A percentile compares a stretch with the other conserved stretches of the same genome.
phyloP scores from a whole-genome alignment of 306 rosid genomes.

The Lathyrus sativus region DNA sequence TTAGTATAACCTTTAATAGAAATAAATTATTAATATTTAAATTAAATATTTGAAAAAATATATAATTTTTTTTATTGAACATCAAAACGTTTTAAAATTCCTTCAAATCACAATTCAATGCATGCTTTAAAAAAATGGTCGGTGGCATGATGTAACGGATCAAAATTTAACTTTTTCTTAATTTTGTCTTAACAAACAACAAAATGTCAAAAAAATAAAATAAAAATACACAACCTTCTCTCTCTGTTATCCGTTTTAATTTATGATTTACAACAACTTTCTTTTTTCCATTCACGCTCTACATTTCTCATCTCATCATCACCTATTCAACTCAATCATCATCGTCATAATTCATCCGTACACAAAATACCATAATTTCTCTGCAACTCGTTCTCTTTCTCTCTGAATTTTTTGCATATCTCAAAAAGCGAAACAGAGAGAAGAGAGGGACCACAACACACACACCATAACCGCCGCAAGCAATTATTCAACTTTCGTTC shows the following conservation, averaged over 20 bases:
- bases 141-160: background rate
- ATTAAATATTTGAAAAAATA: no score
- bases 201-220: background rate
- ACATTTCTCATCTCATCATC: constrained; percentile 22
- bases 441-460: constrained; percentile 30
- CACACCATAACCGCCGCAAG: constrained; percentile 51
- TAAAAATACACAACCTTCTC: background rate
- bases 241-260: constrained; percentile 32
- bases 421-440: constrained; percentile 49
- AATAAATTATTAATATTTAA: no score
- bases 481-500: constrained; percentile 67
- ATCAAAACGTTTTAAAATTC: no score
- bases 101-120: no score
- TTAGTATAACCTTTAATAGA: no score
- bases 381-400: constrained; percentile 39
- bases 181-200: background rate
- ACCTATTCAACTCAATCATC: constrained; percentile 2
- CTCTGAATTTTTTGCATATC: constrained; percentile 34
- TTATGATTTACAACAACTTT: background rate
- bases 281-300: background rate
- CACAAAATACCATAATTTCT: constrained; percentile 10
- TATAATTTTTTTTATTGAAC: no score
- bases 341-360: constrained; percentile 46
- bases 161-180: no score
- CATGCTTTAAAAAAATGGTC: background rate